These are phyloP conservation scores for Guadua angustifolia DNA, from an alignment of 176 grass and related monocot genomes.

Conservation along the genomic window DNA sequence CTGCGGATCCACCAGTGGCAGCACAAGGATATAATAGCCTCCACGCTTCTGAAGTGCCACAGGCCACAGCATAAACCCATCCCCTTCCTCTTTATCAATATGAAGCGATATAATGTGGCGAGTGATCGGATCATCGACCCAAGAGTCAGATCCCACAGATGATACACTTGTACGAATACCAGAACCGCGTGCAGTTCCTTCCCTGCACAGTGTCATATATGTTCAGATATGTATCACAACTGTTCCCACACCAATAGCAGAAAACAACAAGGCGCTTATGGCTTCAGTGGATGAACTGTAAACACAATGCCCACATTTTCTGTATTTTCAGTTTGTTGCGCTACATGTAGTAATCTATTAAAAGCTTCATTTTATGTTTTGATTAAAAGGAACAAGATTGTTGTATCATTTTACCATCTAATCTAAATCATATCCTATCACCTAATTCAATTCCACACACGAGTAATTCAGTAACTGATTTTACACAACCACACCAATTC, in stretches of 20 bases:
- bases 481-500: background rate
- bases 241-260: background rate
- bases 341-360: background rate
- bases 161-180: constrained; percentile 67
- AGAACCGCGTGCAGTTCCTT: constrained; percentile 74
- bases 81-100: constrained; percentile 50
- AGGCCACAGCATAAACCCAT: constrained; percentile 76
- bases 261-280: background rate
- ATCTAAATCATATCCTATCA: background rate
- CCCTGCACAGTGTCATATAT: constrained; percentile 52
- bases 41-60: constrained; percentile 76
- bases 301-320: background rate
- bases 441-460: constrained; percentile 21
- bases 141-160: constrained; percentile 72
- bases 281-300: constrained; percentile 14
- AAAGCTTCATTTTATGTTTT: background rate
- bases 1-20: constrained; percentile 75
- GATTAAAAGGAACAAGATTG: background rate
- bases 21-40: constrained; percentile 71
- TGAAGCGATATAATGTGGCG: constrained; percentile 74
- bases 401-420: background rate
- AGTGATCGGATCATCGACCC: constrained; percentile 88
- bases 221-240: background rate
- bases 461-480: background rate
- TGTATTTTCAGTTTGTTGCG: background rate